Evolutionary conservation across 148 eudicot species (phyloP).

Genomic region (Persicaria maculosa): DNA sequence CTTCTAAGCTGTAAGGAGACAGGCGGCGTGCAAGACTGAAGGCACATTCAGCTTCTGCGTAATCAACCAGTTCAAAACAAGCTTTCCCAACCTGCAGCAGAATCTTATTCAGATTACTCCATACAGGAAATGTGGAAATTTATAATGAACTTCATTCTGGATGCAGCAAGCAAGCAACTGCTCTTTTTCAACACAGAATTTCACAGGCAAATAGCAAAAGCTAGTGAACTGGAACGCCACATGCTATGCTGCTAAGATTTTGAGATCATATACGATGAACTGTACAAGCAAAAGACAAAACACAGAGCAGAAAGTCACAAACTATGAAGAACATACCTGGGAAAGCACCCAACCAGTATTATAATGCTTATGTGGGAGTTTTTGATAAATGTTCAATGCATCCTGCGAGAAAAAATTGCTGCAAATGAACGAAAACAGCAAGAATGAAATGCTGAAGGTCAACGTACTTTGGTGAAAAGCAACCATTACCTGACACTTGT

Average conservation of each 20-base stretch:
- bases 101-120: slow-evolving; percentile 11
- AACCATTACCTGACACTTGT: slow-evolving; percentile 71
- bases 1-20: slow-evolving; percentile 91
- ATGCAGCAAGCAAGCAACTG: not conserved
- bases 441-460: slow-evolving; percentile 11
- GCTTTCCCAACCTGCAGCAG: slow-evolving; percentile 80
- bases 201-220: not conserved
- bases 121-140: not conserved
- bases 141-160: not conserved
- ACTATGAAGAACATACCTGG: slow-evolving; percentile 44
- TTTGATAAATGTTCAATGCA: slow-evolving; percentile 65
- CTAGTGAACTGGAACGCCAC: not conserved
- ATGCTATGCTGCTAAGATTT: not conserved
- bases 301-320: slow-evolving; percentile 1
- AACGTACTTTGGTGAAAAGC: not conserved
- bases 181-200: not conserved
- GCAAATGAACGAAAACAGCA: slow-evolving; percentile 15
- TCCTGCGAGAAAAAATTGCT: slow-evolving; percentile 44
- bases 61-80: slow-evolving; percentile 83
- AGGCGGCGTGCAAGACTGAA: slow-evolving; percentile 81
- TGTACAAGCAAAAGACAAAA: slow-evolving; percentile 6
- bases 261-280: not conserved
- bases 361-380: slow-evolving; percentile 81
- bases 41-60: slow-evolving; percentile 90
- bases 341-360: slow-evolving; percentile 96